A percentile compares a stretch with the other conserved stretches of the same genome.
phyloP scores from a whole-genome alignment of 1,284 basidiomycete genomes.

The Tremellales sp. region DNA sequence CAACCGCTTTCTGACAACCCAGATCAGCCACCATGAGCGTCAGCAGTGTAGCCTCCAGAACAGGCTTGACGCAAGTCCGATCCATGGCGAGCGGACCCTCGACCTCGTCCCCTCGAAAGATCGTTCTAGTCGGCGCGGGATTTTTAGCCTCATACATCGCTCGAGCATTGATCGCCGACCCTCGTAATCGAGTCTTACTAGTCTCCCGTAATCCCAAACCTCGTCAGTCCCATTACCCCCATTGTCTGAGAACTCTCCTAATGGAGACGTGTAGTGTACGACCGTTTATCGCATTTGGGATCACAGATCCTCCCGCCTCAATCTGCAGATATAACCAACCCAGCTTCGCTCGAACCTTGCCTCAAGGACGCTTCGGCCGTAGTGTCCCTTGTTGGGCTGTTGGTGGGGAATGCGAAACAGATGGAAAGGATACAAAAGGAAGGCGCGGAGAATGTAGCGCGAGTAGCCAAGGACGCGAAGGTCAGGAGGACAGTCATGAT shows the following conservation, averaged over 20 bases:
- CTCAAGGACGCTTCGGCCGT: conserved; percentile 57
- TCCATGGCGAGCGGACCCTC: no score
- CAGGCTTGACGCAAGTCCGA: no score
- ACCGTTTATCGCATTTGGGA: conserved; percentile 30
- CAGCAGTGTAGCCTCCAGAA: no score
- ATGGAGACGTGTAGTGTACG: conserved; percentile 21
- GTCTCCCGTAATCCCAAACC: conserved; percentile 56
- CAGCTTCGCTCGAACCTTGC: conserved; percentile 50
- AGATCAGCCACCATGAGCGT: no score
- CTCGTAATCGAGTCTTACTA: conserved; percentile 52
- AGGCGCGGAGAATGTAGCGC: conserved; percentile 59
- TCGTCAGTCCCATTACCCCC: conserved; percentile 28
- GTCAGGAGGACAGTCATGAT: conserved; percentile 35
- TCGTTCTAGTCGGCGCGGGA: conserved; percentile 63
- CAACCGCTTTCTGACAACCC: no score
- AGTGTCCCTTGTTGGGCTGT: conserved; percentile 62
- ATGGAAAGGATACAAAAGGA: conserved; percentile 62
- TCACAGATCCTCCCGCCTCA: conserved; percentile 51
- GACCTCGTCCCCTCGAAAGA: conserved; percentile 41
- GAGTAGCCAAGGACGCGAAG: conserved; percentile 25
- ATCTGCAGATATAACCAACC: conserved; percentile 57
- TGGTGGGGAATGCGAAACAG: conserved; percentile 56
- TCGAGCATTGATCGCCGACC: conserved; percentile 48
- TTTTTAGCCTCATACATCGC: conserved; percentile 62
- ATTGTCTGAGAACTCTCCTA: conserved; percentile 5